Conservation (phyloP, 805 yeast species). For the Cyberlindnera euphorbiae region DNA sequence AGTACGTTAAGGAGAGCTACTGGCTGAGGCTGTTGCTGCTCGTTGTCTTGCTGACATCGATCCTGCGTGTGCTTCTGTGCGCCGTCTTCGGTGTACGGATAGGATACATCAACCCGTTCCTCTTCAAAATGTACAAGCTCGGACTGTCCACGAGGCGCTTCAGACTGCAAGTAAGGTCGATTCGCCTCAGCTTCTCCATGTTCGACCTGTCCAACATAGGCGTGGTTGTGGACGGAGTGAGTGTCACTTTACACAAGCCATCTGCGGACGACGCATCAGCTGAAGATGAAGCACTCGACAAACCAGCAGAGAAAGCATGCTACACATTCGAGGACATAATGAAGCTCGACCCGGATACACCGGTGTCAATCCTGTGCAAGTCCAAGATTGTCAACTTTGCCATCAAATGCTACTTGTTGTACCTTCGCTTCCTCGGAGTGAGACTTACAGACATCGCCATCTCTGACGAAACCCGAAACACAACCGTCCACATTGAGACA, state of each 20-base stretch:
- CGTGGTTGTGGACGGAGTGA: slow-evolving; percentile 19
- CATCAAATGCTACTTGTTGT: slow-evolving; percentile 16
- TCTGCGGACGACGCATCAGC: not conserved
- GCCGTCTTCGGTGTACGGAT: slow-evolving; percentile 24
- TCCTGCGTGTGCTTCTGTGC: slow-evolving; percentile 11
- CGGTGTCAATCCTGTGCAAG: slow-evolving; percentile 16
- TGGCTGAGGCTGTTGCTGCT: slow-evolving; percentile 4
- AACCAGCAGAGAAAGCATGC: not conserved
- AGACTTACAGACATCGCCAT: slow-evolving; percentile 14
- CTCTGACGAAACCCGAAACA: slow-evolving; percentile 10
- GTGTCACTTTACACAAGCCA: slow-evolving; percentile 9
- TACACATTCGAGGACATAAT: slow-evolving; percentile 3
- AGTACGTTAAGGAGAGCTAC: not conserved
- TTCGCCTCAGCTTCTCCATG: slow-evolving; percentile 14
- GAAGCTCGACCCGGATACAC: slow-evolving; percentile 12
- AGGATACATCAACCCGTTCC: slow-evolving; percentile 27
- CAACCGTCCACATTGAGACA: slow-evolving; percentile 12
- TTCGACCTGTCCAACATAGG: slow-evolving; percentile 15
- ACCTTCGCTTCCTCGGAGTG: slow-evolving; percentile 23
- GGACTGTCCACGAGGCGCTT: slow-evolving; percentile 8
- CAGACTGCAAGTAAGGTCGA: slow-evolving; percentile 12
- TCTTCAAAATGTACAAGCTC: slow-evolving; percentile 19
- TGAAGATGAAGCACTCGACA: not conserved
- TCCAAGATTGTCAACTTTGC: slow-evolving; percentile 5
- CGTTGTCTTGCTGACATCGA: not conserved